Base-by-base conservation (phyloP, 1,284 basidiomycete genomes). In the Ceratobasidium sp. region DNA sequence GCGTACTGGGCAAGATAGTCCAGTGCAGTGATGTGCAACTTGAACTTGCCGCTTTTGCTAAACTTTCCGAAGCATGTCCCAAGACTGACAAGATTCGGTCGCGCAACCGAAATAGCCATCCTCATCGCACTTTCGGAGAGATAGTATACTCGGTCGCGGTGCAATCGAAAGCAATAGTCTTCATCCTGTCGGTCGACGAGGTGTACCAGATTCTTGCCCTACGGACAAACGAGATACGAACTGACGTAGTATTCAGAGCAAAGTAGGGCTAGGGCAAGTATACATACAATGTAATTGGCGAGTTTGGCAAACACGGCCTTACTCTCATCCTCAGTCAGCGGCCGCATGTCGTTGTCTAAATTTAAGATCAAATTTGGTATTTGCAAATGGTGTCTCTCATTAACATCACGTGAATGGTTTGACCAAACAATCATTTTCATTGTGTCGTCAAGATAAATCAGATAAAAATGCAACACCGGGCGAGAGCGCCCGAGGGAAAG, bases 41-140 rank as follows among this genome's bases (percentile, higher is more conserved):
- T 96, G 87, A 99, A 99, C 82, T 98, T 99, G 73, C 96, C 96
- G 65, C 91, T 91, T 85, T 98, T 99, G 79, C 90, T 93, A 83
- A 99, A 99, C 81, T 98, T 98, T 77, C 97, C 97, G 75, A 99
- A 92, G 82, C 97, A 99, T 75, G 95, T 97, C 30, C 97, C 97
- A 21, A 99, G 85, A 71, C 92, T 94, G 80, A 98, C 86, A 75
- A 99, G 90, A 79, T 96, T 97, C 21, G 93, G 92, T 50, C 96
- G 88, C 23, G 96, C 94, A 61, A 99, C 89, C 1, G 94, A 97
- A 73, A 95, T 94, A 48, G 92, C 92, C 39, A 97, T 87, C 73
- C 93, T 92, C 90, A 99, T 97, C 18, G 94, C 92, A 0, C 92
- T 89, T 77, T 97, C 92, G 5, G 96, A 95, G 73, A 95, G 93